A percentile compares a stretch with the other conserved stretches of the same genome.
These are phyloP conservation scores for Thalia dealbata DNA, from an alignment of 176 grass and related monocot genomes.

Conservation along the genomic window DNA sequence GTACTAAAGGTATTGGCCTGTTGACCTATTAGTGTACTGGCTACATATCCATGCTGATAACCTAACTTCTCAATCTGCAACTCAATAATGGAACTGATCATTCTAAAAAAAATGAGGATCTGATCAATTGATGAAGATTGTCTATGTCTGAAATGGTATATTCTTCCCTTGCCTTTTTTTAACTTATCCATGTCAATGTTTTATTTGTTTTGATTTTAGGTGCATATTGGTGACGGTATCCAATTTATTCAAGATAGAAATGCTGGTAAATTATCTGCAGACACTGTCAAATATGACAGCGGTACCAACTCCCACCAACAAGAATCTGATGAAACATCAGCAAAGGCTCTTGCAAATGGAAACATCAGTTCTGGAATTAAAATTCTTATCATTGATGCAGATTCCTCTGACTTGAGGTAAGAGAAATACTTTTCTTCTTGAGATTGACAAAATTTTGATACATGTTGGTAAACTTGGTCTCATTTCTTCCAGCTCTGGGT, in stretches of 20 bases:
- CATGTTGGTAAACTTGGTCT: background rate
- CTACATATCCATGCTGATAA: too few relatives aligned
- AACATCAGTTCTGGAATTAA: constrained; percentile 27
- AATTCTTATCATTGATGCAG: constrained; percentile 84
- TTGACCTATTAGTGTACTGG: too few relatives aligned
- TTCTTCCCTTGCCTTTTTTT: background rate
- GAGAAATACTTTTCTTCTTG: background rate
- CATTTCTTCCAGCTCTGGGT: constrained; percentile 49
- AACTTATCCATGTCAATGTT: background rate
- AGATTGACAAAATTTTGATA: constrained; percentile 1
- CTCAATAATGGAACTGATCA: background rate
- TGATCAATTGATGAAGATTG: background rate
- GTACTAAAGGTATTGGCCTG: background rate
- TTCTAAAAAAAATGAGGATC: too few relatives aligned
- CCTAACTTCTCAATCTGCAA: background rate
- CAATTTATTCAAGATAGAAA: constrained; percentile 46
- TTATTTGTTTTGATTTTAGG: constrained; percentile 28
- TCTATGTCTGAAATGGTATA: background rate
- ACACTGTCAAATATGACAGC: background rate
- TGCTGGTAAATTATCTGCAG: background rate
- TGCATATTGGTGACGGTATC: constrained; percentile 72
- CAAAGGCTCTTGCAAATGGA: constrained; percentile 26
- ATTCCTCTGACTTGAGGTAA: constrained; percentile 94
- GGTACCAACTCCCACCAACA: background rate
- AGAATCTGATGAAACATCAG: constrained; percentile 8